These are phyloP conservation scores for Naganishia kalamii DNA, from an alignment of 768 basidiomycete genomes.

Conservation along the genomic window DNA sequence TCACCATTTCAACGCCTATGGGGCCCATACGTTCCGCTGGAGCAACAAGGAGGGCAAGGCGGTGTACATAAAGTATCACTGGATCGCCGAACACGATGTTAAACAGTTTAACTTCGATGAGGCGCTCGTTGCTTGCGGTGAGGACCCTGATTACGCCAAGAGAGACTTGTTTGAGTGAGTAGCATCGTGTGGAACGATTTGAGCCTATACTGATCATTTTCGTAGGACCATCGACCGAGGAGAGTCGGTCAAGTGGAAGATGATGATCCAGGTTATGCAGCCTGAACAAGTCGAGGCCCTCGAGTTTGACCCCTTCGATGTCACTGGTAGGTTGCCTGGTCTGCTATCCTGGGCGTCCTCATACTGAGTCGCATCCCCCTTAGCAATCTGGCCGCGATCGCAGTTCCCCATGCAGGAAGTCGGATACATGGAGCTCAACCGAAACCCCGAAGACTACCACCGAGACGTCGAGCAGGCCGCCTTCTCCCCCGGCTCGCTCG, in stretches of 20 bases:
- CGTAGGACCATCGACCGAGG: conserved; percentile 35
- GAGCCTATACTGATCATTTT: neutral
- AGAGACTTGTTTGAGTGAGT: conserved; percentile 37
- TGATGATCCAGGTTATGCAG: conserved; percentile 41
- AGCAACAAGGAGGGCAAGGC: conserved; percentile 32
- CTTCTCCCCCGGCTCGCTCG: conserved; percentile 40
- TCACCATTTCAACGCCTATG: conserved; percentile 32
- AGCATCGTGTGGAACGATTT: neutral
- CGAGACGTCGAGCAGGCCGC: conserved; percentile 43
- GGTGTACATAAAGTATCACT: conserved; percentile 42
- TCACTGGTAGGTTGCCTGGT: conserved; percentile 36
- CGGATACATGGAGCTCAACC: conserved; percentile 33
- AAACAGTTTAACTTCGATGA: conserved; percentile 39
- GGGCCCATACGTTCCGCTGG: conserved; percentile 37
- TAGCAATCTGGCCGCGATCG: conserved; percentile 26
- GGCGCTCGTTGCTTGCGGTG: conserved; percentile 31
- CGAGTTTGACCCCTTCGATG: conserved; percentile 41
- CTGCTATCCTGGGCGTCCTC: neutral
- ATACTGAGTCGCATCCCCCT: neutral
- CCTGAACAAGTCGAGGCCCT: conserved; percentile 35
- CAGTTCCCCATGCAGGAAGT: conserved; percentile 41
- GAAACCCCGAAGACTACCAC: conserved; percentile 42
- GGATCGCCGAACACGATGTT: conserved; percentile 28
- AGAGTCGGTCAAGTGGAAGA: conserved; percentile 35
- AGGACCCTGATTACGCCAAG: conserved; percentile 44